Evolutionary conservation across 2,329 filamentous ascomycete genomes (phyloP).

Genomic region (Xylaria digitata): DNA sequence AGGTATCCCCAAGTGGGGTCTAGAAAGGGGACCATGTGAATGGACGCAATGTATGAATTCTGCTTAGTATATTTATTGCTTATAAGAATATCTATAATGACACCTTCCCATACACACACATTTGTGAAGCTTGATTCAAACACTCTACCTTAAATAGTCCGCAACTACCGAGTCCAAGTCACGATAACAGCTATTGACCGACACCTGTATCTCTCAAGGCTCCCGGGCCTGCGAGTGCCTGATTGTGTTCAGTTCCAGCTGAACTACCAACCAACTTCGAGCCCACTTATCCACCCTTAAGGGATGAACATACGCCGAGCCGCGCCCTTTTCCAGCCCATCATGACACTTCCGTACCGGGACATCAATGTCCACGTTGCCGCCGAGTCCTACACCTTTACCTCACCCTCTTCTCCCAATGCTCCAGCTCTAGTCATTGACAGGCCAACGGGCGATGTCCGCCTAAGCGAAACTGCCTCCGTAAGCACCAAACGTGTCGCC

Average conservation of each 20-base stretch:
- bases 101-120: conserved; percentile 16
- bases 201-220: conserved; percentile 13
- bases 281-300: conserved; percentile 15
- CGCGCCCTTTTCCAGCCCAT: conserved; percentile 36
- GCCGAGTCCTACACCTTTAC: conserved; percentile 95
- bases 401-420: conserved; percentile 91
- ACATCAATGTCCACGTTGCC: conserved; percentile 96
- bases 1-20: conserved; percentile 1
- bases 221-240: conserved; percentile 1
- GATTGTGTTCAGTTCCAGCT: not conserved
- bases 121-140: conserved; percentile 19
- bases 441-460: conserved; percentile 91
- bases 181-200: conserved; percentile 2
- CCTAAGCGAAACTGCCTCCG: conserved; percentile 80
- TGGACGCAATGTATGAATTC: not conserved
- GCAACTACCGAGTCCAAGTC: not conserved
- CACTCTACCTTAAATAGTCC: not conserved
- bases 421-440: conserved; percentile 88
- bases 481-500: conserved; percentile 76
- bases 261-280: not conserved
- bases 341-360: conserved; percentile 78
- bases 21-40: conserved; percentile 11
- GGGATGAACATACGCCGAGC: conserved; percentile 32
- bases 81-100: conserved; percentile 31
- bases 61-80: conserved; percentile 3